phyloP scores from a whole-genome alignment of 176 grass and related monocot genomes.

The Phoenix roebelenii region DNA sequence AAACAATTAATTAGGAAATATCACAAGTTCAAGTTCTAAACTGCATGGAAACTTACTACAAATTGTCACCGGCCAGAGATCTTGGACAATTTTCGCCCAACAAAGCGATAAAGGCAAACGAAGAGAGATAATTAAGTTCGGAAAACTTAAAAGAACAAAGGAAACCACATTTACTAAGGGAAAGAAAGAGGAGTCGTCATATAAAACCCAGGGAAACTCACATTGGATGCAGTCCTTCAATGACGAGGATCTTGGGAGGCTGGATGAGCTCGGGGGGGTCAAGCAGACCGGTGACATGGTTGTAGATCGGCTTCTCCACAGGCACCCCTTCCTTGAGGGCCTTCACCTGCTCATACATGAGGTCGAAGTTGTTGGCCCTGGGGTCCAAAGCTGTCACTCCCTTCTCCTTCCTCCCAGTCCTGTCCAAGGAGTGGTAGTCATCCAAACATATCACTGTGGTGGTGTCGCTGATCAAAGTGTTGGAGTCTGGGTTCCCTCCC shows the following conservation, averaged over 20 bases:
- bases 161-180: too few species aligned
- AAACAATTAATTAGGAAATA: too few species aligned
- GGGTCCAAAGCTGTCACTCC: constrained; percentile 77
- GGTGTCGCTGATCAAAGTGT: constrained; percentile 82
- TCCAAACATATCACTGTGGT: constrained; percentile 89
- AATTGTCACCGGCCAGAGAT: too few species aligned
- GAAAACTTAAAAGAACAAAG: too few species aligned
- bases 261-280: constrained; percentile 75
- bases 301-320: constrained; percentile 81
- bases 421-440: constrained; percentile 86
- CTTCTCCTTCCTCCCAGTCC: constrained; percentile 74
- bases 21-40: too few species aligned
- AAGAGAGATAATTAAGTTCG: too few species aligned
- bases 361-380: constrained; percentile 76
- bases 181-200: not conserved
- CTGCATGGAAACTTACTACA: too few species aligned
- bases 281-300: constrained; percentile 70
- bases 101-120: too few species aligned
- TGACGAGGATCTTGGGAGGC: constrained; percentile 83
- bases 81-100: too few species aligned
- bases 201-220: constrained; percentile 35
- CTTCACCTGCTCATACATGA: constrained; percentile 98
- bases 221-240: constrained; percentile 88
- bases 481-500: constrained; percentile 80
- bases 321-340: constrained; percentile 62